Percentiles rank a stretch among this genome's conserved stretches.
Evolutionary conservation across 78 protist species (phyloP).

Genomic region (Isochrysis galbana): DNA sequence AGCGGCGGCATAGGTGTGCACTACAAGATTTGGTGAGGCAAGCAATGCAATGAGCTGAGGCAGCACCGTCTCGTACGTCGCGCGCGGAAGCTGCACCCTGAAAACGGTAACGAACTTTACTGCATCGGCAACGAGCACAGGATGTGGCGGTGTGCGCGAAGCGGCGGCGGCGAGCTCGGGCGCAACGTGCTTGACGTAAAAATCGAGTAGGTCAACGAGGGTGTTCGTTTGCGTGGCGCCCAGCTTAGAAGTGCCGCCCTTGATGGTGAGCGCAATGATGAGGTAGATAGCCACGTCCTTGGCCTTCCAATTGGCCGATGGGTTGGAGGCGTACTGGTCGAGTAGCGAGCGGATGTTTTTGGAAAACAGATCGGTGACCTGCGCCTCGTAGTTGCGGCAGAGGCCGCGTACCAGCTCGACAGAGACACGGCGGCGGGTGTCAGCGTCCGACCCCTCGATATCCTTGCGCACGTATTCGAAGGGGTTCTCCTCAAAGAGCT

Average conservation of each 20-base stretch:
- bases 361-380: conserved; percentile 62
- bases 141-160: background rate
- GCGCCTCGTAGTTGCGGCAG: conserved; percentile 71
- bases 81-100: conserved; percentile 57
- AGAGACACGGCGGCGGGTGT: conserved; percentile 86
- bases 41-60: conserved; percentile 46
- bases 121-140: conserved; percentile 81
- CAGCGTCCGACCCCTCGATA: conserved; percentile 81
- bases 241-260: background rate
- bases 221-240: conserved; percentile 55
- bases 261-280: conserved; percentile 83
- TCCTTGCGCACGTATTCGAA: conserved; percentile 87
- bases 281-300: conserved; percentile 90
- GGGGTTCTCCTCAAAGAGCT: conserved; percentile 79
- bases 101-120: conserved; percentile 84
- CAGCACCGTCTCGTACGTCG: background rate
- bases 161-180: conserved; percentile 27
- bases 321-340: conserved; percentile 25
- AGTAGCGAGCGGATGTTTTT: conserved; percentile 52
- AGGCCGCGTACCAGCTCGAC: conserved; percentile 82
- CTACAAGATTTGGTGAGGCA: conserved; percentile 50
- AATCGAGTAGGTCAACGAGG: conserved; percentile 50
- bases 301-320: conserved; percentile 66
- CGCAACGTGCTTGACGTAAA: conserved; percentile 56
- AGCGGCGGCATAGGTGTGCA: conserved; percentile 83